phyloP scores from a whole-genome alignment of 2,329 filamentous ascomycete genomes.

The Apiospora kogelbergensis region DNA sequence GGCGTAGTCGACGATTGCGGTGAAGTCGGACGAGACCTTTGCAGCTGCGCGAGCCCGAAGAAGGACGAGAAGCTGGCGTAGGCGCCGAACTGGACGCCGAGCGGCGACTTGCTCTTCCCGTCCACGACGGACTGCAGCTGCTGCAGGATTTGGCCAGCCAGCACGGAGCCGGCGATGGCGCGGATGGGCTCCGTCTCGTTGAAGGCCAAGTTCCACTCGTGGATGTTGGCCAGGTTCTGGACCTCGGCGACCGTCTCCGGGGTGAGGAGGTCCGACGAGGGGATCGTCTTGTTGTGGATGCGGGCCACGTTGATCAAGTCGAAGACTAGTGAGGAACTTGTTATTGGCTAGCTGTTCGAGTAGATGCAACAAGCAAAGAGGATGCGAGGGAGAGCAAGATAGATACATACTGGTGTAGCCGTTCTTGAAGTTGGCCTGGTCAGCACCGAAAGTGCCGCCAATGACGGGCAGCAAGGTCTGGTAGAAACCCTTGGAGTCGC shows the following conservation, averaged over 20 bases:
- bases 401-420: constrained; percentile 56
- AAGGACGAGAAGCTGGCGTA: constrained; percentile 64
- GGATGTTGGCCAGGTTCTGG: constrained; percentile 70
- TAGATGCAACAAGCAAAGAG: not conserved
- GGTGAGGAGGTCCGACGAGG: constrained; percentile 59
- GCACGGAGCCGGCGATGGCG: constrained; percentile 56
- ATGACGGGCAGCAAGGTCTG: constrained; percentile 52
- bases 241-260: constrained; percentile 60
- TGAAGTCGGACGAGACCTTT: constrained; percentile 61
- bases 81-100: constrained; percentile 59
- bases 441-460: constrained; percentile 48
- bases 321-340: constrained; percentile 44
- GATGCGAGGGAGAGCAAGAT: not conserved
- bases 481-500: constrained; percentile 61
- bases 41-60: constrained; percentile 58
- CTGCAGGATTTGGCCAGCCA: constrained; percentile 55
- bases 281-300: constrained; percentile 62
- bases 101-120: constrained; percentile 32
- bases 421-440: constrained; percentile 54
- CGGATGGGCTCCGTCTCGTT: constrained; percentile 69
- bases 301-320: constrained; percentile 60
- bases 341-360: not conserved
- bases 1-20: constrained; percentile 79
- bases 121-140: constrained; percentile 53
- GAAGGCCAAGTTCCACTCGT: constrained; percentile 83